A percentile compares a stretch with the other conserved stretches of the same genome.
Evolutionary conservation across 768 basidiomycete species (phyloP).

Genomic region (Boletus patriciae): DNA sequence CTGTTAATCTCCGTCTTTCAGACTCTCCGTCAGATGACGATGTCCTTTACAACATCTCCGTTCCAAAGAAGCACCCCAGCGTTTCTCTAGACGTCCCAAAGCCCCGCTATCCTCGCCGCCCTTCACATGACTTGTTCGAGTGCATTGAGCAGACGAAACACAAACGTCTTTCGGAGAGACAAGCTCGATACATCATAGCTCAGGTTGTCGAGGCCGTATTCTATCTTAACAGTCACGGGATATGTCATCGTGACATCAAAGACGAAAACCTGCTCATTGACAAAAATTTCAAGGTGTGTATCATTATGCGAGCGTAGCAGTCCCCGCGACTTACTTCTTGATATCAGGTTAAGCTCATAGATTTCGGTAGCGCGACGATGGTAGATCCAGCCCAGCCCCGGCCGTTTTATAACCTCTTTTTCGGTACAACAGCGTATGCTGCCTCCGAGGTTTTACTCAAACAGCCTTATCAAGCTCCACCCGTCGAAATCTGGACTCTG

Average conservation of each 20-base stretch:
- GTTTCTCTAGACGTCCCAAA: slow-evolving; percentile 27
- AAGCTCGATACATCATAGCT: slow-evolving; percentile 79
- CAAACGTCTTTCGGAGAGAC: slow-evolving; percentile 73
- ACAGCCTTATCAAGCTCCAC: slow-evolving; percentile 85
- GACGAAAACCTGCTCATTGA: slow-evolving; percentile 92
- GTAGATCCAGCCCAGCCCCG: slow-evolving; percentile 61
- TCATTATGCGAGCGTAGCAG: neutral
- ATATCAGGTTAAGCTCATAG: slow-evolving; percentile 85
- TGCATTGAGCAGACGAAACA: slow-evolving; percentile 88
- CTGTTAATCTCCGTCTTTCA: slow-evolving; percentile 18
- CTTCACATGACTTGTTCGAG: slow-evolving; percentile 92
- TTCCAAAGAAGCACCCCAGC: slow-evolving; percentile 11
- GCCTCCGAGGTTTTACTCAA: slow-evolving; percentile 91
- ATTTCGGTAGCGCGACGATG: slow-evolving; percentile 89
- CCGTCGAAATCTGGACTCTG: slow-evolving; percentile 95
- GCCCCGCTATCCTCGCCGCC: slow-evolving; percentile 59
- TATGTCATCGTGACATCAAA: slow-evolving; percentile 95
- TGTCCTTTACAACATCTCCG: neutral
- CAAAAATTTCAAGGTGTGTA: slow-evolving; percentile 59
- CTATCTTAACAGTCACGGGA: slow-evolving; percentile 78
- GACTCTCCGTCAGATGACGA: slow-evolving; percentile 16
- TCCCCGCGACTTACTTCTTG: slow-evolving; percentile 13
- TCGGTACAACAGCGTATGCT: slow-evolving; percentile 94
- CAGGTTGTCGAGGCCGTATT: slow-evolving; percentile 86
- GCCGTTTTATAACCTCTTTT: slow-evolving; percentile 77